Evolutionary conservation across 169 alveolate genomes (phyloP).

Genomic region (Cryptosporidium canis): DNA sequence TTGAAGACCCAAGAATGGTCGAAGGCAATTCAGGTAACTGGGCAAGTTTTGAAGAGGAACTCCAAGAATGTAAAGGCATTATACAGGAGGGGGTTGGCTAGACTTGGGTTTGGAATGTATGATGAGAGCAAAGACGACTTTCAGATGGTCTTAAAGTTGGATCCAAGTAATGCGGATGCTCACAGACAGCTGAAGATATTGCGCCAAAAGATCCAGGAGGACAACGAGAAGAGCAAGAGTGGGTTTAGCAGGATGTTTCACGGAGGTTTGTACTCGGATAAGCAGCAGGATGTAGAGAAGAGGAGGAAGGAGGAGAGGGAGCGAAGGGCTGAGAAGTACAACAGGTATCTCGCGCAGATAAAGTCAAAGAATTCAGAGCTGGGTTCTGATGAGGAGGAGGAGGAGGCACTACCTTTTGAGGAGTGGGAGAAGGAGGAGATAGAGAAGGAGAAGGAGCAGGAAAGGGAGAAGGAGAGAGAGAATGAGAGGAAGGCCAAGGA

Average conservation of each 20-base stretch:
- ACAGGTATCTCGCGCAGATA: conserved; percentile 74
- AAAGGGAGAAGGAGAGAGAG: conserved; percentile 73
- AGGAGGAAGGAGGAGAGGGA: conserved; percentile 76
- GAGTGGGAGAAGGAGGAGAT: conserved; percentile 79
- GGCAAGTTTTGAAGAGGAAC: conserved; percentile 74
- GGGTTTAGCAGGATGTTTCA: conserved; percentile 84
- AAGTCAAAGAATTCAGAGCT: conserved; percentile 73
- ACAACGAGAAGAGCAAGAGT: conserved; percentile 76
- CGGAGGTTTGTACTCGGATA: conserved; percentile 80
- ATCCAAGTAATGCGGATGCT: conserved; percentile 77
- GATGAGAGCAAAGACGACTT: conserved; percentile 76
- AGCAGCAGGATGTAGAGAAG: conserved; percentile 82
- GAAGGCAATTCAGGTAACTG: conserved; percentile 74
- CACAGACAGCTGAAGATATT: conserved; percentile 72
- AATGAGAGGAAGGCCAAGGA: conserved; percentile 74
- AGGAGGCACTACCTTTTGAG: conserved; percentile 72
- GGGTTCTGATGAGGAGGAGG: conserved; percentile 74
- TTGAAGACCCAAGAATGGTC: conserved; percentile 74
- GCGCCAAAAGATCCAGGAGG: conserved; percentile 70
- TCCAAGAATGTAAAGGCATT: conserved; percentile 75
- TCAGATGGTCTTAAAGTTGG: conserved; percentile 47
- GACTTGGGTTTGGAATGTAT: conserved; percentile 75
- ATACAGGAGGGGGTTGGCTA: conserved; percentile 74
- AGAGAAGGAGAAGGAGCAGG: conserved; percentile 77
- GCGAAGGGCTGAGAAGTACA: conserved; percentile 79